phyloP scores from a whole-genome alignment of 148 eudicot species.

The Selenicereus undatus region DNA sequence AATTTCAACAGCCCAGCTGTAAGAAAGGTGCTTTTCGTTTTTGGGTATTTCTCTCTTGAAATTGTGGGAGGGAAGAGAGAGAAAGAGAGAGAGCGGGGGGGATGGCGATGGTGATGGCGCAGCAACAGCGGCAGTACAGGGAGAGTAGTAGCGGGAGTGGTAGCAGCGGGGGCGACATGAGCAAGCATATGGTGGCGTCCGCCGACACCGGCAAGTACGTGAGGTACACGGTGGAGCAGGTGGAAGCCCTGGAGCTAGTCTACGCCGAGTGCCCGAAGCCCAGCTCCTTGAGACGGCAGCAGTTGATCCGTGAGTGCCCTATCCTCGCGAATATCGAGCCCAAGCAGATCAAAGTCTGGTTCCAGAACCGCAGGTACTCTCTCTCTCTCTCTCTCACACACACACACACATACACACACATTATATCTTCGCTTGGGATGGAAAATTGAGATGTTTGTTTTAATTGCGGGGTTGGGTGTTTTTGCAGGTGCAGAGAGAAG shows the following conservation, averaged over 20 bases:
- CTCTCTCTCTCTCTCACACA: background rate
- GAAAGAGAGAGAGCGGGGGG: background rate
- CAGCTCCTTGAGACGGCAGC: conserved; percentile 76
- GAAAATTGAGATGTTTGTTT: background rate
- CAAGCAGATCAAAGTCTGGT: conserved; percentile 98
- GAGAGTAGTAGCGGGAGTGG: conserved; percentile 33
- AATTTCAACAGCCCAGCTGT: background rate
- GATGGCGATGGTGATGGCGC: conserved; percentile 78
- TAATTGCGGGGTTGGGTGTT: background rate
- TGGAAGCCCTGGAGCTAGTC: conserved; percentile 79
- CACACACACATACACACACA: background rate
- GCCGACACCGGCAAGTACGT: conserved; percentile 74
- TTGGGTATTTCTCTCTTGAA: background rate
- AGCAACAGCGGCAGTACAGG: conserved; percentile 49
- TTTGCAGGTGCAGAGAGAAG: conserved; percentile 85
- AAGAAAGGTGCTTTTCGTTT: background rate
- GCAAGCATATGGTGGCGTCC: conserved; percentile 27
- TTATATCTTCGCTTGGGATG: background rate
- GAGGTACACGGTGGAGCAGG: conserved; percentile 80
- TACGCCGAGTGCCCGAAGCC: conserved; percentile 93
- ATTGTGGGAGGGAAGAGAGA: background rate
- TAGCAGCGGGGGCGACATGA: conserved; percentile 20
- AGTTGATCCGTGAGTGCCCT: conserved; percentile 79
- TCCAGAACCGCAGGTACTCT: conserved; percentile 74
- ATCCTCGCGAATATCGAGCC: conserved; percentile 77